phyloP scores from a whole-genome alignment of 2,329 filamentous ascomycete species.

The Aspergillus aculeatus region DNA sequence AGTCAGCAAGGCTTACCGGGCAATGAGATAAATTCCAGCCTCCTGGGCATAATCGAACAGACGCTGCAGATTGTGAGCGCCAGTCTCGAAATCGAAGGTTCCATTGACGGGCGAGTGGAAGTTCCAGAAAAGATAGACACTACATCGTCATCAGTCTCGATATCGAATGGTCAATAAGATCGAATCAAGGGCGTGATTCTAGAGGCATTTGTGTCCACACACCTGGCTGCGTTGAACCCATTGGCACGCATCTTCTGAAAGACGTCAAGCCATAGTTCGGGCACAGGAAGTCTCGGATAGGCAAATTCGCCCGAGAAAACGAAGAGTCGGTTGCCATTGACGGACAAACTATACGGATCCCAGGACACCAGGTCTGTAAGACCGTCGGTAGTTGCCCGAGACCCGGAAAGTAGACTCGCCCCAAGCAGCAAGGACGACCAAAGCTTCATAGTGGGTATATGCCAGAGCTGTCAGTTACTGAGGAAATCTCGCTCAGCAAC shows the following conservation, averaged over 20 bases:
- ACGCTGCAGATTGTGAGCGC: conserved; percentile 32
- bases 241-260: conserved; percentile 78
- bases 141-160: conserved; percentile 19
- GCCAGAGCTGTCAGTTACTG: background rate
- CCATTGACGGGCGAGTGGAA: conserved; percentile 57
- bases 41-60: conserved; percentile 10
- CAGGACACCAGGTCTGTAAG: conserved; percentile 3
- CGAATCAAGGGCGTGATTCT: too few relatives aligned
- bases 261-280: conserved; percentile 65
- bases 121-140: conserved; percentile 70
- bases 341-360: conserved; percentile 23
- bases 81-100: conserved; percentile 64
- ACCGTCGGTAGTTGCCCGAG: background rate
- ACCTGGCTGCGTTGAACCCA: conserved; percentile 48
- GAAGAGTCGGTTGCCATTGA: conserved; percentile 66
- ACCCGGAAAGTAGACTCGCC: background rate
- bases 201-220: background rate
- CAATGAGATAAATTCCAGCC: conserved; percentile 64
- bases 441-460: background rate
- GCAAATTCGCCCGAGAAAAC: conserved; percentile 72
- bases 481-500: background rate
- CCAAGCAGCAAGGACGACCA: background rate
- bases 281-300: conserved; percentile 62
- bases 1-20: conserved; percentile 36
- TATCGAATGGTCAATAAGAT: too few relatives aligned